Base-by-base conservation (phyloP, 257 asterid species). In the Ballota nigra region DNA sequence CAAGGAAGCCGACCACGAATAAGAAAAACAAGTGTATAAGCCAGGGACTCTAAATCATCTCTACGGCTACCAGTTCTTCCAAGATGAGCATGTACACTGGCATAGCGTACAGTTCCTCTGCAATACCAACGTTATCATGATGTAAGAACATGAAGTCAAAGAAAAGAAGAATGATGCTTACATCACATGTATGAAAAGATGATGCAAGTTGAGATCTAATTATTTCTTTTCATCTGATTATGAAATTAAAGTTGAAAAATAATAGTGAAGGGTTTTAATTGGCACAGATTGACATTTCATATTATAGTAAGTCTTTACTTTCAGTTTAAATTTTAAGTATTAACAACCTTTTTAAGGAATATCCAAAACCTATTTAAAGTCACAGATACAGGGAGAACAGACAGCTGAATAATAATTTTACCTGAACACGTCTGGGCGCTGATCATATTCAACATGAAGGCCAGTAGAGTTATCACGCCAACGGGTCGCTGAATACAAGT, bases 1-100 rank as follows among this genome's bases (percentile, higher is more conserved):
- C 94, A 89, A 51, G 94, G 91, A 58, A 89, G 86, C 33, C 89
- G 80, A 4, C 96, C 93, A 19, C 88, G 78, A 41, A 89, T 84
- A 75, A 85, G 96, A 73, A 85, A 87, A 70, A 89, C 78, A 29
- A 87, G 88, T 9, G 92, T 85, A 69, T 87, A 89, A 56, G 92
- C 92, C 68, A 89, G 96, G 57, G 96, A 88, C 74, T 89, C 94
- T 9, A 89, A 74, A 78, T 89, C 96, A 79, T 89, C 96, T 80
- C 94, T 82, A 34, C 92, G 85, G 70, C 92, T 89, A 22, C 85
- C 88, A 22, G 94, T 87, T 75, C 96, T 85, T 23, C 94, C 96
- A 9, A 89, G 83, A 63, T 85, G 96, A 72, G 94, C 91, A 79
- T 87, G 93, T 7, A 81, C 94, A 65, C 96, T 87, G 15, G 96